These are phyloP conservation scores for Xylaria sp. DNA, from an alignment of 2,329 filamentous ascomycete species.

Conservation along the genomic window DNA sequence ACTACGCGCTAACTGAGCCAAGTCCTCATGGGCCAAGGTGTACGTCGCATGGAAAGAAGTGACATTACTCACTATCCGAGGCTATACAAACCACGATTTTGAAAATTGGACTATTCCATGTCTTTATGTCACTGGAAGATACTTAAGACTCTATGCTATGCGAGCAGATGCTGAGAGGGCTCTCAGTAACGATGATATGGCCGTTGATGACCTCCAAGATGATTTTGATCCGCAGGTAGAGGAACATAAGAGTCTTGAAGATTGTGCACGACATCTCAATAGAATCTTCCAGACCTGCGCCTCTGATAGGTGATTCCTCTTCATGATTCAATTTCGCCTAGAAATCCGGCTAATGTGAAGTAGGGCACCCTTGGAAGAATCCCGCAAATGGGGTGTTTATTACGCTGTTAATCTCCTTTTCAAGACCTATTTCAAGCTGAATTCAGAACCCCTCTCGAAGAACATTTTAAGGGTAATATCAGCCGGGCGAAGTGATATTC, in stretches of 20 bases:
- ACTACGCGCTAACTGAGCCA: conserved; percentile 16
- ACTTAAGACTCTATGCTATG: conserved; percentile 86
- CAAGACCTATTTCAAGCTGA: conserved; percentile 98
- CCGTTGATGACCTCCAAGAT: conserved; percentile 67
- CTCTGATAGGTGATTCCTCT: conserved; percentile 74
- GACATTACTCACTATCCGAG: conserved; percentile 75
- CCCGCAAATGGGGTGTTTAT: conserved; percentile 97
- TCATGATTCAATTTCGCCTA: neutral
- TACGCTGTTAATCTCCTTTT: conserved; percentile 93
- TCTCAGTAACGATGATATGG: conserved; percentile 45
- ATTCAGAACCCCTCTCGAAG: conserved; percentile 85
- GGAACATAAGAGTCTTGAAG: conserved; percentile 85
- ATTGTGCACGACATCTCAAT: conserved; percentile 89
- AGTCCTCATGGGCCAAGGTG: conserved; percentile 76
- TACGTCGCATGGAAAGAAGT: conserved; percentile 91
- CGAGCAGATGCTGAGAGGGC: conserved; percentile 78
- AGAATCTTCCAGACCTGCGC: conserved; percentile 90
- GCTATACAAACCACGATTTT: conserved; percentile 77
- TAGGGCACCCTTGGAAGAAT: conserved; percentile 83
- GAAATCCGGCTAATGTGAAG: conserved; percentile 29
- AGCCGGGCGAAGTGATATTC: conserved; percentile 80
- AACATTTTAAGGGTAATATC: conserved; percentile 85
- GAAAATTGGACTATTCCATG: conserved; percentile 92
- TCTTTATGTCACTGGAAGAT: conserved; percentile 85
- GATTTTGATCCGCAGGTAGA: conserved; percentile 79